These are phyloP conservation scores for Selaginella tamariscina DNA, from an alignment of 75 land plant species.

Conservation along the genomic window DNA sequence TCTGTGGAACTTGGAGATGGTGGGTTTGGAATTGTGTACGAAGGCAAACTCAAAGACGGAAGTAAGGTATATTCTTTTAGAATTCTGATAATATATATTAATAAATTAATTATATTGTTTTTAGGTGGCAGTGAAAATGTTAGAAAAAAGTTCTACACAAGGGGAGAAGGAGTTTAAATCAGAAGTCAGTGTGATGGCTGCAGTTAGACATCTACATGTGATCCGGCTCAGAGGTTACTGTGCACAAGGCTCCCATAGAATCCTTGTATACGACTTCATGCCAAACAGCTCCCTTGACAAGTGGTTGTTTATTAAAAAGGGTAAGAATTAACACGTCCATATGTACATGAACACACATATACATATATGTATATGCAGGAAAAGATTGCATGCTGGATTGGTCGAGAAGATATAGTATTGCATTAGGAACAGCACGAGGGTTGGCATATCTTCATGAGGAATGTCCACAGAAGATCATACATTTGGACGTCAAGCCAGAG, in stretches of 20 bases:
- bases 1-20: neutral
- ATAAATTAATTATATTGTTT: too few relatives aligned
- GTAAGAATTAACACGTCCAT: too few relatives aligned
- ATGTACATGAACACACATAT: too few relatives aligned
- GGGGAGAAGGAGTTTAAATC: conserved; percentile 4
- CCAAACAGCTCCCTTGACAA: conserved; percentile 11
- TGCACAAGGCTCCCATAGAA: conserved; percentile 6
- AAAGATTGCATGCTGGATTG: conserved; percentile 4
- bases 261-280: conserved; percentile 7
- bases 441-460: conserved; percentile 9
- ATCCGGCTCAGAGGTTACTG: neutral
- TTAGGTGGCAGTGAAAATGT: neutral
- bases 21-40: neutral
- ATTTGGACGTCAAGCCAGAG: conserved; percentile 7
- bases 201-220: neutral
- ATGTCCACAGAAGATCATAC: neutral
- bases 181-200: neutral
- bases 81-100: too few relatives aligned
- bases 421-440: conserved; percentile 7
- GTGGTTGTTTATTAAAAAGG: neutral
- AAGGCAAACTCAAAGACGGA: neutral
- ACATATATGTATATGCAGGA: too few relatives aligned
- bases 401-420: conserved; percentile 1
- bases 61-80: too few relatives aligned
- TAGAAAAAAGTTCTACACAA: neutral